Base-by-base conservation (phyloP, 2,329 filamentous ascomycete genomes). In the Colletotrichum zoysiae region DNA sequence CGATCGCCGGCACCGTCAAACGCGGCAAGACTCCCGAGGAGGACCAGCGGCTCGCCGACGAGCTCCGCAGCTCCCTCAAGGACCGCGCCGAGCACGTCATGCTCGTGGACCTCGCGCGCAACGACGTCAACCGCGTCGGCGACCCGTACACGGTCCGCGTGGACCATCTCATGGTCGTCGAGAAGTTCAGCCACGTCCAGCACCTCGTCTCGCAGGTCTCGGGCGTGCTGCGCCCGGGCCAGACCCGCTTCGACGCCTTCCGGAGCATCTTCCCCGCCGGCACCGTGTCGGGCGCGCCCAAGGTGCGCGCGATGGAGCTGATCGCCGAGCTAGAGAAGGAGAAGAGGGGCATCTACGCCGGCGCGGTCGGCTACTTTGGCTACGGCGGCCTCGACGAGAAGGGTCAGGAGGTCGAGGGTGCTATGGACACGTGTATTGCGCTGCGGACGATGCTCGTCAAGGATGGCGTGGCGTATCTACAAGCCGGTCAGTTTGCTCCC, bases 191-290 rank as follows among this genome's bases (percentile, higher is more conserved):
- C 71, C 96, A 99, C 82, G 96, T 99, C 38, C 96, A 98, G 86
- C 96, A 99, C 82, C 89, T 99, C 23, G 95, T 97, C 5, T 97
- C 94, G 1, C 95, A 99, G 82, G 96, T 99, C 0, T 97, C 94
- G 1, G 95, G 96, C 56, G 88, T 96, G n/a, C 84, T 98, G 75
- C 89, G 96, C 57, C 86, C 89, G 6, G 95, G 88, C 50, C 95
- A 95, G 86, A 95, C 94, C 40, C 89, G 96, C 70, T 99, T 97
- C 82, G 95, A 98, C 79, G 96, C 96, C 12, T 97, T 99, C 84
- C 90, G 95, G 50, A 95, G 93, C 75, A 98, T 99, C 77, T 99
- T 99, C 85, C 96, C 96, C 0, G 96, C 96, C 5, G 96, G 96
- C 67, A 99, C 96, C 0, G 95, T 98, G 40, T 96, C 93, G 23